These are phyloP conservation scores for Ocimum tenuiflorum DNA, from an alignment of 257 asterid genomes.

Conservation along the genomic window DNA sequence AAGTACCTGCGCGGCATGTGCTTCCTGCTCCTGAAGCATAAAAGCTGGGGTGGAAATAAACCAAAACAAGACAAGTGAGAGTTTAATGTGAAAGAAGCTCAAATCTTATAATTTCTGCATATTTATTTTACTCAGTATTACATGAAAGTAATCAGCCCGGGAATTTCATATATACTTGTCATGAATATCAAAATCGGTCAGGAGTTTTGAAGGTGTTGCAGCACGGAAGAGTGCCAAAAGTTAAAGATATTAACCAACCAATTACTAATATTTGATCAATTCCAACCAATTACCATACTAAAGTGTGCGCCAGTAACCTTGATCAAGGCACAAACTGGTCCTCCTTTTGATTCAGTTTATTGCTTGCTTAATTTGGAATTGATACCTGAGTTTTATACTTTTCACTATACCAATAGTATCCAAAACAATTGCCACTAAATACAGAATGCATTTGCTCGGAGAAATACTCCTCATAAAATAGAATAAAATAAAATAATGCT, in stretches of 20 bases:
- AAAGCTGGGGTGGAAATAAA: slow-evolving; percentile 43
- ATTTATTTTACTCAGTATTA: background rate
- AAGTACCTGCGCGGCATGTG: slow-evolving; percentile 80
- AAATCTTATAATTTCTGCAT: background rate
- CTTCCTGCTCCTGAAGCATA: slow-evolving; percentile 90
- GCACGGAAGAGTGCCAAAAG: background rate
- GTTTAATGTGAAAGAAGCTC: background rate
- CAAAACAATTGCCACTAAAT: background rate
- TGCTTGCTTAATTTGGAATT: background rate
- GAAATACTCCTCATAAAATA: background rate
- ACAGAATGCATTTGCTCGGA: background rate
- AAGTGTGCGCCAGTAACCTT: background rate
- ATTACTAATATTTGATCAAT: background rate
- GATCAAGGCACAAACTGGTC: background rate
- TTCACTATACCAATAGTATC: background rate
- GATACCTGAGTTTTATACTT: background rate
- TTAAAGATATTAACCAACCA: background rate
- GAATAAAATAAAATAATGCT: background rate
- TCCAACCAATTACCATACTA: background rate
- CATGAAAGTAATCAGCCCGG: background rate
- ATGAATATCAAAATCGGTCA: background rate
- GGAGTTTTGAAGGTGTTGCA: background rate
- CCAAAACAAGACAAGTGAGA: slow-evolving; percentile 11
- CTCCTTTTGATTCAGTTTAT: background rate
- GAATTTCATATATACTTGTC: background rate